Conservation (phyloP, 495 filamentous ascomycete species). For the Penicillium steckii region DNA sequence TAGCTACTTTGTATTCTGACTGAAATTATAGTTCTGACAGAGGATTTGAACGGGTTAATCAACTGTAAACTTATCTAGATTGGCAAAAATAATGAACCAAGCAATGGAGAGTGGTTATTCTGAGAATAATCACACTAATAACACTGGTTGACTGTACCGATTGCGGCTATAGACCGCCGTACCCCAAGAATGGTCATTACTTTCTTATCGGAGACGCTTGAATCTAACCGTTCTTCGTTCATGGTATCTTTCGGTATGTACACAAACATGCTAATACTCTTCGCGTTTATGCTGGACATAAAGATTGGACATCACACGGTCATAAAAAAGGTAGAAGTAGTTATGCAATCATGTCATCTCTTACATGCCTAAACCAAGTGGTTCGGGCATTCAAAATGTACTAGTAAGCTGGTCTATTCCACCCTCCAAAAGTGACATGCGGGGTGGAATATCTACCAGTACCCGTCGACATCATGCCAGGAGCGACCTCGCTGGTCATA, state of each 20-base stretch:
- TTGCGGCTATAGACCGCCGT: no score
- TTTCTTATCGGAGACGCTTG: no score
- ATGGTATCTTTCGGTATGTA: constrained; percentile 27
- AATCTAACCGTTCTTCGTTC: constrained; percentile 4
- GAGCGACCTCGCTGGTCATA: background rate
- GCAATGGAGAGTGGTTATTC: no score
- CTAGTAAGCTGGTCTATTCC: background rate
- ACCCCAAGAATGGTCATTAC: no score
- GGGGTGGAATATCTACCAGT: background rate
- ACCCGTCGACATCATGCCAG: background rate
- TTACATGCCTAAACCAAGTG: background rate
- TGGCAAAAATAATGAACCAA: no score
- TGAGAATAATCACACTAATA: no score
- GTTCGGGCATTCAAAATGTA: background rate
- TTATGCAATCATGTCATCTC: constrained; percentile 7
- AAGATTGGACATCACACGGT: constrained; percentile 6
- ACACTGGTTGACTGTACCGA: no score
- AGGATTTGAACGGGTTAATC: no score
- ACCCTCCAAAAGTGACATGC: background rate
- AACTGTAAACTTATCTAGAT: no score
- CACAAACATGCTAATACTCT: constrained; percentile 5
- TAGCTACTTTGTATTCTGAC: no score
- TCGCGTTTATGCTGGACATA: constrained; percentile 21
- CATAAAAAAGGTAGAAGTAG: constrained; percentile 1
- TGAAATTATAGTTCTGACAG: no score